Evolutionary conservation across 306 rosid species (phyloP).

Genomic region (Acacia melanoxylon): DNA sequence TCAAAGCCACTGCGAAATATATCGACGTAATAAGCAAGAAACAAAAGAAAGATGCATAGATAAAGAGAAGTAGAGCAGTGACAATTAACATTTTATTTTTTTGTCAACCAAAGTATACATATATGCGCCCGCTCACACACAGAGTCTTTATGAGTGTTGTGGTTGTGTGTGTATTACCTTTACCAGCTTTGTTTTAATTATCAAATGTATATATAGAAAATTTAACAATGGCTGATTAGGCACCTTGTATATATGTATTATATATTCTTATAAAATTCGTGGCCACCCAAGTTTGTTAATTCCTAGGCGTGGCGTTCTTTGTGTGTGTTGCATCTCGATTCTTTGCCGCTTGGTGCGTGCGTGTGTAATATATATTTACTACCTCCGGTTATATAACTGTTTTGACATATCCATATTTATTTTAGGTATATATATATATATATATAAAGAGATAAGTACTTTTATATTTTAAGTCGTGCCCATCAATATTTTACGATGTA

Average conservation of each 20-base stretch:
- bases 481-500: too few species aligned
- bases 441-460: too few species aligned
- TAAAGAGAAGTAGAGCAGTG: background rate
- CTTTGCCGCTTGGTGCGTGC: background rate
- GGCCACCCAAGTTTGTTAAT: background rate
- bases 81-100: background rate
- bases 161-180: background rate
- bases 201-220: background rate
- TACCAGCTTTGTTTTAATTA: too few species aligned
- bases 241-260: background rate
- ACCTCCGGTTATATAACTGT: too few species aligned
- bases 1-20: background rate
- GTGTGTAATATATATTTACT: background rate
- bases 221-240: background rate
- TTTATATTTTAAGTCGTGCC: too few species aligned
- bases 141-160: background rate
- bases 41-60: background rate
- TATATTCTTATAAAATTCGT: background rate
- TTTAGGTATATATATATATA: too few species aligned
- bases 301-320: background rate
- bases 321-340: background rate
- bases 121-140: background rate
- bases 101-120: background rate
- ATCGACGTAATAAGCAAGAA: background rate
- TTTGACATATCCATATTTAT: too few species aligned